Evolutionary conservation across 2,329 filamentous ascomycete genomes (phyloP).

Genomic region (Trichophyton simii): DNA sequence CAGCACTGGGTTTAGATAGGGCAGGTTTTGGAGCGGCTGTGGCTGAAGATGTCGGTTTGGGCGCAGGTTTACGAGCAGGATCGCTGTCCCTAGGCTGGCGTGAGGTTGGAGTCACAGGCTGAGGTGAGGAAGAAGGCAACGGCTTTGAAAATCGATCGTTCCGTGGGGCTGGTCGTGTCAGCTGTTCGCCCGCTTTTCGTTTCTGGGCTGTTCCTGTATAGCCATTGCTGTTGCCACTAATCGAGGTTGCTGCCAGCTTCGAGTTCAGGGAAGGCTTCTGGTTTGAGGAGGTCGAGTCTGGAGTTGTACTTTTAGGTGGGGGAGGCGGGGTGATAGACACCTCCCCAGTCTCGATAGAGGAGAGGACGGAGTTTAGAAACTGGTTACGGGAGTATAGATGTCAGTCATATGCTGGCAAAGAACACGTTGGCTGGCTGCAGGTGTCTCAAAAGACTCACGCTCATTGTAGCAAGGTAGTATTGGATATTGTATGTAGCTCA

Average conservation of each 20-base stretch:
- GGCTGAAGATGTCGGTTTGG: slow-evolving; percentile 13
- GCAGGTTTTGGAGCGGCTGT: slow-evolving; percentile 13
- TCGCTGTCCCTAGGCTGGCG: slow-evolving; percentile 14
- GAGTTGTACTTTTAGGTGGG: slow-evolving; percentile 7
- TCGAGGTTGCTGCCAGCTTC: slow-evolving; percentile 15
- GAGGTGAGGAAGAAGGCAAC: slow-evolving; percentile 11
- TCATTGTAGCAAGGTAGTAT: slow-evolving; percentile 7
- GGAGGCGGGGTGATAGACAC: slow-evolving; percentile 15
- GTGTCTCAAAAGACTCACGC: slow-evolving; percentile 5
- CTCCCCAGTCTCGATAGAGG: slow-evolving; percentile 36
- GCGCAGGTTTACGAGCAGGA: slow-evolving; percentile 4
- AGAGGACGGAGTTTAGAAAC: slow-evolving; percentile 41
- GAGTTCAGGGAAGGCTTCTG: neutral
- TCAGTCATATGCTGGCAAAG: neutral
- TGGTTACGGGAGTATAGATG: slow-evolving; percentile 12
- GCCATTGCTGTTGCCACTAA: slow-evolving; percentile 12
- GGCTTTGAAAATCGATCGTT: slow-evolving; percentile 15
- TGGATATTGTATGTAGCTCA: neutral
- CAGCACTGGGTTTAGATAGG: slow-evolving; percentile 13
- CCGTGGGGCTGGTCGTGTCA: slow-evolving; percentile 19
- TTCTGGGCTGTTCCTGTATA: slow-evolving; percentile 17
- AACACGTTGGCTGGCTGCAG: neutral
- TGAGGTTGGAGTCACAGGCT: slow-evolving; percentile 12
- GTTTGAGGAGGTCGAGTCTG: slow-evolving; percentile 4
- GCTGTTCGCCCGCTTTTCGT: slow-evolving; percentile 33